These are phyloP conservation scores for Candida michaelii DNA, from an alignment of 805 yeast genomes.

Conservation along the genomic window DNA sequence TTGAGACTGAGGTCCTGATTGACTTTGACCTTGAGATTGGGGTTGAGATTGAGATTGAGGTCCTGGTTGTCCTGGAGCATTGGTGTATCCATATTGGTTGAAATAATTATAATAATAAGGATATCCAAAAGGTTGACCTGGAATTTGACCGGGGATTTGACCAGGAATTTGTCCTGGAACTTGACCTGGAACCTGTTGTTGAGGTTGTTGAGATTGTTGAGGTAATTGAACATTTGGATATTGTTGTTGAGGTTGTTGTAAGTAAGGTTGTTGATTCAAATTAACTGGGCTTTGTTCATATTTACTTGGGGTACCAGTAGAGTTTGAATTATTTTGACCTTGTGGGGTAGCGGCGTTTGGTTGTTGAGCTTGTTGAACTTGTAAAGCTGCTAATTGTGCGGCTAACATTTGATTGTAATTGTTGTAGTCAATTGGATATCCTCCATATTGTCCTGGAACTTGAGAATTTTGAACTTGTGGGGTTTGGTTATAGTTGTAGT, in stretches of 20 bases:
- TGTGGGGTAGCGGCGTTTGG: slow-evolving; percentile 20
- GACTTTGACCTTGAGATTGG: slow-evolving; percentile 16
- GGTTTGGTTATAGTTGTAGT: slow-evolving; percentile 24
- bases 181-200: slow-evolving; percentile 9
- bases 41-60: slow-evolving; percentile 18
- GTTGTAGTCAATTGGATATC: slow-evolving; percentile 47
- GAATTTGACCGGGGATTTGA: slow-evolving; percentile 7
- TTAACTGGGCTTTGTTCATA: slow-evolving; percentile 11
- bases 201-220: slow-evolving; percentile 18
- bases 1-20: slow-evolving; percentile 10
- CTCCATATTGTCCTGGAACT: slow-evolving; percentile 43
- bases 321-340: slow-evolving; percentile 27
- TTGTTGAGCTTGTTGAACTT: slow-evolving; percentile 14
- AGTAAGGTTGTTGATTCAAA: slow-evolving; percentile 11
- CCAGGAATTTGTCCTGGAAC: slow-evolving; percentile 19
- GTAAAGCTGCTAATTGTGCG: slow-evolving; percentile 18
- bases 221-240: slow-evolving; percentile 3
- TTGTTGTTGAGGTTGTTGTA: slow-evolving; percentile 7
- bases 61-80: slow-evolving; percentile 16
- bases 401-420: slow-evolving; percentile 36
- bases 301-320: slow-evolving; percentile 12
- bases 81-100: slow-evolving; percentile 20
- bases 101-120: slow-evolving; percentile 43
- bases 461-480: slow-evolving; percentile 40
- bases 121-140: slow-evolving; percentile 39